Percentiles rank a stretch among this genome's conserved stretches.
These are phyloP conservation scores for Pelargonium fulgidum DNA, from an alignment of 441 rosid species.

Conservation along the genomic window DNA sequence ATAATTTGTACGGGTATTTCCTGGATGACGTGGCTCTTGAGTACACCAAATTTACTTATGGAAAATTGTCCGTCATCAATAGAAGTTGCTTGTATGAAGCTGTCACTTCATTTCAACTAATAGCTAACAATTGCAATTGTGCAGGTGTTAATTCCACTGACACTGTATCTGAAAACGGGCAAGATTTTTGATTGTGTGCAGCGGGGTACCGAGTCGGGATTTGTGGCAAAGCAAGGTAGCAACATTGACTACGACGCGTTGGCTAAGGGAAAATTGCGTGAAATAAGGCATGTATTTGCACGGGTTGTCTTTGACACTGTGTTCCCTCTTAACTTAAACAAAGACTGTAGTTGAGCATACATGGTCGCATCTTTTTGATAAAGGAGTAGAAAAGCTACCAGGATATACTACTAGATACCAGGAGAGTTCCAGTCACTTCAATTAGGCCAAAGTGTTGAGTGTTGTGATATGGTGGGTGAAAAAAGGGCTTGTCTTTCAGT, in stretches of 20 bases:
- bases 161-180: constrained; percentile 37
- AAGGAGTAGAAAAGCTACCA: not conserved
- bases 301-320: constrained; percentile 74
- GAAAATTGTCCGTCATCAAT: no score
- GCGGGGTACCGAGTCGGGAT: constrained; percentile 32
- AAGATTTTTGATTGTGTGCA: constrained; percentile 51
- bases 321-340: constrained; percentile 40
- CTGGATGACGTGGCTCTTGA: no score
- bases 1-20: no score
- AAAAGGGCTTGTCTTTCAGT: no score
- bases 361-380: not conserved
- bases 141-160: constrained; percentile 62
- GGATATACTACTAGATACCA: not conserved
- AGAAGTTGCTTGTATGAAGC: no score
- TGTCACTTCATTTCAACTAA: not conserved
- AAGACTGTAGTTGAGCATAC: not conserved
- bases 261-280: constrained; percentile 46
- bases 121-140: constrained; percentile 12
- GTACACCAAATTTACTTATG: no score
- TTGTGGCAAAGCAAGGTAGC: constrained; percentile 41
- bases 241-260: constrained; percentile 46
- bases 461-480: no score
- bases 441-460: not conserved
- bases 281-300: constrained; percentile 64
- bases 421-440: not conserved